Evolutionary conservation across 108 stramenopile species (phyloP).

Genomic region (Nannochloropsis gaditana): DNA sequence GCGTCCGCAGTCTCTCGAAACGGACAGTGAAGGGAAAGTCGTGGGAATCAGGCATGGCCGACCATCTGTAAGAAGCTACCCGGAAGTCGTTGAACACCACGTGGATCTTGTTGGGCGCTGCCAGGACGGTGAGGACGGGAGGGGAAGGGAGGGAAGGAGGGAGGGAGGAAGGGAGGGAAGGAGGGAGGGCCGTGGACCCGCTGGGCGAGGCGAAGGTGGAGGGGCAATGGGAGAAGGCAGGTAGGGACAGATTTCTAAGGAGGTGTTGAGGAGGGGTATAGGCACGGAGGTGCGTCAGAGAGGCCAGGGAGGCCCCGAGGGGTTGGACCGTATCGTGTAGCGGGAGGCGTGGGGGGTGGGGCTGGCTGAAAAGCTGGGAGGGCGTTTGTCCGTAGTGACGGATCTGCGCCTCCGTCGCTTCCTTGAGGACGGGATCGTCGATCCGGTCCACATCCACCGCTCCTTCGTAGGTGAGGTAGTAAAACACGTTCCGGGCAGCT

Average conservation of each 20-base stretch:
- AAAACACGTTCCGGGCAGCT: constrained; percentile 82
- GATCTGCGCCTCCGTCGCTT: constrained; percentile 85
- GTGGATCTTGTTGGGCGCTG: constrained; percentile 9
- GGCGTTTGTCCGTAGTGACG: constrained; percentile 96
- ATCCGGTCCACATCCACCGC: constrained; percentile 88
- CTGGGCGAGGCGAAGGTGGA: constrained; percentile 27
- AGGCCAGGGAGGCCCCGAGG: background rate
- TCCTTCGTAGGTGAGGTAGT: constrained; percentile 94
- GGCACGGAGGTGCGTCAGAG: background rate
- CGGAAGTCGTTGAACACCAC: background rate
- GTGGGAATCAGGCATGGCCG: background rate
- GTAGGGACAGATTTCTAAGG: constrained; percentile 22
- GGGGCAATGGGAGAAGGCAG: constrained; percentile 26
- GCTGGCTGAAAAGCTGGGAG: constrained; percentile 64
- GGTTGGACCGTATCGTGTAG: constrained; percentile 41
- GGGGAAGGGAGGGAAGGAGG: background rate
- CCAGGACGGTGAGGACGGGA: background rate
- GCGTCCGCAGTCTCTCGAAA: background rate
- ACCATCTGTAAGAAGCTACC: background rate
- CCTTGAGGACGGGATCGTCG: constrained; percentile 68
- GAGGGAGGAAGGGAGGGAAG: background rate
- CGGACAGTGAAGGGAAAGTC: background rate
- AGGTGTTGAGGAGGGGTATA: background rate
- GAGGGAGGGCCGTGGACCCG: background rate
- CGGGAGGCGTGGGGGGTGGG: constrained; percentile 56